phyloP scores from a whole-genome alignment of 164 flowering plant species.

The Vitis vinifera region DNA sequence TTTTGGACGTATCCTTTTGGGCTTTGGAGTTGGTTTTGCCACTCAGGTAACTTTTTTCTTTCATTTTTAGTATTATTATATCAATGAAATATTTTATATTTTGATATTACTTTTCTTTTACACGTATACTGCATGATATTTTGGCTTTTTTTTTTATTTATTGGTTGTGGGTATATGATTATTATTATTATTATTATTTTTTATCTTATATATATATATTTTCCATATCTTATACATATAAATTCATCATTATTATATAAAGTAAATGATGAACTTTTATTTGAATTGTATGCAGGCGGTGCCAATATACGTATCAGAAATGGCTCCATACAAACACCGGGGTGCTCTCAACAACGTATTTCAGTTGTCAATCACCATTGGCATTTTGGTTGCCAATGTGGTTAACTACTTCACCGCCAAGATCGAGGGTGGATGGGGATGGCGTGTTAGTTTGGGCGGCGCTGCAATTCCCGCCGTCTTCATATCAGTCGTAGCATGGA shows the following conservation, averaged over 20 bases:
- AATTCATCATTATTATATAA: no score
- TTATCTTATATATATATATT: no score
- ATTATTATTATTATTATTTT: no score
- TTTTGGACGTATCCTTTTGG: constrained; percentile 23
- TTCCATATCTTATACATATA: no score
- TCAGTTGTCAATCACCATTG: constrained; percentile 32
- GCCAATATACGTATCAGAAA: constrained; percentile 33
- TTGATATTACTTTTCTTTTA: no score
- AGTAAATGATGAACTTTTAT: no score
- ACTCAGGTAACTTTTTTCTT: constrained; percentile 13
- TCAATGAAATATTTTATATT: no score
- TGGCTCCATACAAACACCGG: constrained; percentile 29
- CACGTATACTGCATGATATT: no score
- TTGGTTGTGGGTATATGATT: no score
- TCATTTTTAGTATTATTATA: no score
- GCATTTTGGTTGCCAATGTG: constrained; percentile 28
- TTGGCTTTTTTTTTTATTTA: no score
- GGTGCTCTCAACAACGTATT: constrained; percentile 34
- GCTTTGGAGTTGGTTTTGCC: constrained; percentile 26
- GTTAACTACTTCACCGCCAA: constrained; percentile 24
- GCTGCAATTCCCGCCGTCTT: constrained; percentile 29
- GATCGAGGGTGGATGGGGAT: constrained; percentile 24
- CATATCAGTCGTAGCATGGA: constrained; percentile 15
- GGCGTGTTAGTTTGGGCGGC: constrained; percentile 27
- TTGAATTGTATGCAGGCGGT: no score